Percentiles rank a stretch among this genome's conserved stretches.
Conservation (phyloP, 2,329 filamentous ascomycete genomes). For the Claviceps capensis region DNA sequence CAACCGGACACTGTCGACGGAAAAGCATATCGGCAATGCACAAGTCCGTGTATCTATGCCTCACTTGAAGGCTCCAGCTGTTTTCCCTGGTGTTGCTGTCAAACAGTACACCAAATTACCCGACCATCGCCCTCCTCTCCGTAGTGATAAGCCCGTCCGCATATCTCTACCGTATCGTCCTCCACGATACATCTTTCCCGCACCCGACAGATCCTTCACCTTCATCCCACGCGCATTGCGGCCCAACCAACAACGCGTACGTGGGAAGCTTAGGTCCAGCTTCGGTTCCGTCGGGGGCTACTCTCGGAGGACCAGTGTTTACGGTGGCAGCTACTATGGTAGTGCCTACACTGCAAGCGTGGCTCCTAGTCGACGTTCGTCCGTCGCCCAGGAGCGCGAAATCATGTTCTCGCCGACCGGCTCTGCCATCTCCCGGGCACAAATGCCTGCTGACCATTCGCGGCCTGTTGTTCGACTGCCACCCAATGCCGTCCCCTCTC, state of each 20-base stretch:
- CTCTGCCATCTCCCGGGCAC: conserved; percentile 58
- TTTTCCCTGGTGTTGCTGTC: conserved; percentile 63
- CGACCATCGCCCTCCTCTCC: conserved; percentile 83
- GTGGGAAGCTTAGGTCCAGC: conserved; percentile 57
- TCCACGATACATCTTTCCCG: conserved; percentile 83
- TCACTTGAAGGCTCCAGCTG: conserved; percentile 55
- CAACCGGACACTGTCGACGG: conserved; percentile 69
- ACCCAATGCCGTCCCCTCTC: conserved; percentile 38
- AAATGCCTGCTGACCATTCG: conserved; percentile 43
- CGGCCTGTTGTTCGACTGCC: conserved; percentile 76
- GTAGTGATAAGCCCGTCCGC: conserved; percentile 90
- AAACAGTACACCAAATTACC: conserved; percentile 90
- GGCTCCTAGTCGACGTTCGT: conserved; percentile 79
- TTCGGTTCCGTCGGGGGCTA: conserved; percentile 53
- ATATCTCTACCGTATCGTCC: conserved; percentile 73
- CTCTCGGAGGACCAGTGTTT: conserved; percentile 74
- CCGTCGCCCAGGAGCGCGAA: conserved; percentile 53
- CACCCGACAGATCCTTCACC: conserved; percentile 83
- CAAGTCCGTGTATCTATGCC: conserved; percentile 73
- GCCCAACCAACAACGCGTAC: conserved; percentile 73
- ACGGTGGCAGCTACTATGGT: conserved; percentile 54
- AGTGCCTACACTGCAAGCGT: conserved; percentile 78
- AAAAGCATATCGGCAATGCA: conserved; percentile 70
- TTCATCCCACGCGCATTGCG: conserved; percentile 91
- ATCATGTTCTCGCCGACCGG: conserved; percentile 68